Evolutionary conservation across 805 yeast genomes (phyloP).

Genomic region (Candida maesae): DNA sequence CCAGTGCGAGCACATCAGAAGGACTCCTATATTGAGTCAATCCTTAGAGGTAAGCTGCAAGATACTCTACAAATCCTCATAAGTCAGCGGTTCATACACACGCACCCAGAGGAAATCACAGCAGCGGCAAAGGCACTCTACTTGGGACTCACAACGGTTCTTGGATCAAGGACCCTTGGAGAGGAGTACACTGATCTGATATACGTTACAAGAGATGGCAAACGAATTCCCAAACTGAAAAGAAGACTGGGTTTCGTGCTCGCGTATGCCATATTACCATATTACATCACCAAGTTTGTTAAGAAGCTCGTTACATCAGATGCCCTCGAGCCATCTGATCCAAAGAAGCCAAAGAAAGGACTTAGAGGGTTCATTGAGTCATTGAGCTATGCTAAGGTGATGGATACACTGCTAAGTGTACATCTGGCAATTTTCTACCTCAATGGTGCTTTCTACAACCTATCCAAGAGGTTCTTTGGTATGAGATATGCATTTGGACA

Average conservation of each 20-base stretch:
- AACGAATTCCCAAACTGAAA: conserved; percentile 39
- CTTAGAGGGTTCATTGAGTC: conserved; percentile 18
- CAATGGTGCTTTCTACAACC: conserved; percentile 73
- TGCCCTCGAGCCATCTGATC: conserved; percentile 17
- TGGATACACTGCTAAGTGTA: conserved; percentile 55
- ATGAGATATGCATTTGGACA: conserved; percentile 76
- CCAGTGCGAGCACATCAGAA: conserved; percentile 85
- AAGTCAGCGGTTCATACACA: conserved; percentile 60
- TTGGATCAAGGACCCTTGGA: conserved; percentile 81
- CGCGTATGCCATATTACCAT: conserved; percentile 63
- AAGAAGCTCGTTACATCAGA: conserved; percentile 15
- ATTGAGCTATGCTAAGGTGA: conserved; percentile 41
- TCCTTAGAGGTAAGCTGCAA: conserved; percentile 50
- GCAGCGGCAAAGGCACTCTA: conserved; percentile 58
- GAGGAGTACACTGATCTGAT: conserved; percentile 88
- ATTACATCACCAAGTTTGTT: conserved; percentile 34
- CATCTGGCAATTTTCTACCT: conserved; percentile 84
- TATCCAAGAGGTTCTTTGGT: conserved; percentile 75
- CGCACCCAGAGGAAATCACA: conserved; percentile 58
- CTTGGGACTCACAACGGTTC: conserved; percentile 67
- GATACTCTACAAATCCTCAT: conserved; percentile 52
- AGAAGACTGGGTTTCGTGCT: conserved; percentile 56
- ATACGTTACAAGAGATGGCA: conserved; percentile 56
- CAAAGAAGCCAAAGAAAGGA: conserved; percentile 9
- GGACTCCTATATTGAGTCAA: conserved; percentile 66